Evolutionary conservation across 306 rosid species (phyloP), one percentile per base, ranked within the genome.

Genomic region (Vigna unguiculata): DNA sequence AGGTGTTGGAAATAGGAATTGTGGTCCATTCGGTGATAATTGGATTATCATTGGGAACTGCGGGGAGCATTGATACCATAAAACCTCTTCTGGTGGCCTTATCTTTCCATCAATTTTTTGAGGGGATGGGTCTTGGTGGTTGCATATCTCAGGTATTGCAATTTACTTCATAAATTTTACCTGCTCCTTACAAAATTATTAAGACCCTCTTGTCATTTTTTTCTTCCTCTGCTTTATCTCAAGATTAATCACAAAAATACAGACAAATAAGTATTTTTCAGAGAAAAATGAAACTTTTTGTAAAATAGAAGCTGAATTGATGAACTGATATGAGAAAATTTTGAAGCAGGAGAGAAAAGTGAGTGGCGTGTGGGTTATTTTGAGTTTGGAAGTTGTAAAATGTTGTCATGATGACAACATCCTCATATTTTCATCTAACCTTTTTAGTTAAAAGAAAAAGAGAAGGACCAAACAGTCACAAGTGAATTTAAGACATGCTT

Each of bases 61-160:
- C 94, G 1, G 69, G 71, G 12, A 86, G 84, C 59, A 83, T 87
- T 34, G 84, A 77, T 28, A 84, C 90, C 40, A 73, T 93, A 60
- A 93, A 87, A 80, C 80, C 91, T 51, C 96, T 93, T 2, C 17
- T 90, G 3, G 87, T 80, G 60, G 98, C 98, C 6, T 40, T 93
- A 57, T 90, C 98, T 72, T 93, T 93, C 76, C 98, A 93, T 86
- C 98, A 93, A 71, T 90, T 93, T 68, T 93, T 93, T 81, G 98
- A 93, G 21, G 97, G 98, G 7, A 82, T 89, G 91, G 96, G 97
- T 2, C 97, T 93, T 55, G 98, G 98, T 61, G 96, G 98, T 16
- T 90, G 98, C 83, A 93, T 93, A 49, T 89, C 90, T 81, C 93
- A 90, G 91, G 97, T 90, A 84, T 30, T 47, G 11, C 46, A 38